Base-by-base conservation (phyloP, 116 monocot species). In the Phalaenopsis hybrid region DNA sequence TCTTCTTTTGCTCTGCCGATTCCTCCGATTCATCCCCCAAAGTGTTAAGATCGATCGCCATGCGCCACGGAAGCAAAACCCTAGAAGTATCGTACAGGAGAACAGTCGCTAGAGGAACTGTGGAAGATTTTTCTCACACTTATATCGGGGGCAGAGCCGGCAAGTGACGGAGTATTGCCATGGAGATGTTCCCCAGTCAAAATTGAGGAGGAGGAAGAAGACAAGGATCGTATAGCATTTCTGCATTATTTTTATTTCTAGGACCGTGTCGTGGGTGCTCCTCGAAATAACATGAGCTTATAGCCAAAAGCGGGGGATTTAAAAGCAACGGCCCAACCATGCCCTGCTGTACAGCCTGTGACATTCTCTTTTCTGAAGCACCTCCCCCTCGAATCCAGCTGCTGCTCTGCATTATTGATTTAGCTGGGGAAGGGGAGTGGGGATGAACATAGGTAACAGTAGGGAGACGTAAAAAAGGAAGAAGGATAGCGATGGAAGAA, bases 301-400 rank as follows among this genome's bases (percentile, higher is more conserved):
- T 0, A 41, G 79, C 83, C 63, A 81, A 77, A 78, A 80, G 85
- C 63, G 83, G 76, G 34, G 52, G 74, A 43, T 75, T 78, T 61
- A 82, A 84, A 82, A 86, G 80, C 70, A 79, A 70, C 52, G 43
- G 59, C 16, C 11, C 79, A 78, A 79, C 82, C 41, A 79, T 82
- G 59, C 74, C 81, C 9, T 21, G 25, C 74, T 61, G 58, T 86
- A 79, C 82, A 43, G 17, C 76, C 75, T 70, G 58, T 45, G 61
- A 12, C 75, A 59, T 57, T 76, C 59, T 79, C 76, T 46, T 31
- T 34, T 48, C 23, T 44, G 41, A 2, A 68, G 52, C 61, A 13
- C 78, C 20, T 74, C 79, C 82, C 49, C 69, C 46, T 72, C 72
- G 45, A 67, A 78, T 84, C 80, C 81, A 80, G 57, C 76, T 81